Percentiles rank a stretch among this genome's conserved stretches.
Conservation (phyloP, 176 grass and related monocot species). For the Coix lacrymajobi region DNA sequence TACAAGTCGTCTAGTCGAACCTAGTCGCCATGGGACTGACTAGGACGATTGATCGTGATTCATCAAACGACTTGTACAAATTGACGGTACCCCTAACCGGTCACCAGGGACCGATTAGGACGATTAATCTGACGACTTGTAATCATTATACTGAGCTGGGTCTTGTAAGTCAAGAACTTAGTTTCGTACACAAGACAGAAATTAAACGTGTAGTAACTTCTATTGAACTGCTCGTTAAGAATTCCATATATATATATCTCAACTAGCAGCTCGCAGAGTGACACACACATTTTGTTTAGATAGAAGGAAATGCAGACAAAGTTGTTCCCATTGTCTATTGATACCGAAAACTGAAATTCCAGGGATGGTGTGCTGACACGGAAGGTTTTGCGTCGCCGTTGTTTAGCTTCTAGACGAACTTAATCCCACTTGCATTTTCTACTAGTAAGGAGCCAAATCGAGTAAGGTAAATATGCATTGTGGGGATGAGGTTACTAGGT, state of each 20-base stretch:
- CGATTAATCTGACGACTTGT: too few relatives aligned
- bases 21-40: too few relatives aligned
- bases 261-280: too few relatives aligned
- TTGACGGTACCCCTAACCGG: too few relatives aligned
- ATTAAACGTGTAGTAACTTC: neutral
- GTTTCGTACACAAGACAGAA: neutral
- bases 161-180: neutral
- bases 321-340: neutral
- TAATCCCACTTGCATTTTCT: neutral
- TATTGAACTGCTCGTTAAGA: too few relatives aligned
- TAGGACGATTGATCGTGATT: too few relatives aligned
- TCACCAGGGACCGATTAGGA: too few relatives aligned
- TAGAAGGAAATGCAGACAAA: neutral
- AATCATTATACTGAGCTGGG: too few relatives aligned
- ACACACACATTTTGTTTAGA: neutral
- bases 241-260: too few relatives aligned
- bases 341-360: neutral
- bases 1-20: too few relatives aligned
- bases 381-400: neutral
- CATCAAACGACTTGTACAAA: too few relatives aligned
- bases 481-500: neutral
- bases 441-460: neutral
- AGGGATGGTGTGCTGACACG: neutral
- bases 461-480: neutral
- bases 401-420: too few relatives aligned